Base-by-base conservation (phyloP, 2,329 filamentous ascomycete genomes). In the Colletotrichum endophyticum region DNA sequence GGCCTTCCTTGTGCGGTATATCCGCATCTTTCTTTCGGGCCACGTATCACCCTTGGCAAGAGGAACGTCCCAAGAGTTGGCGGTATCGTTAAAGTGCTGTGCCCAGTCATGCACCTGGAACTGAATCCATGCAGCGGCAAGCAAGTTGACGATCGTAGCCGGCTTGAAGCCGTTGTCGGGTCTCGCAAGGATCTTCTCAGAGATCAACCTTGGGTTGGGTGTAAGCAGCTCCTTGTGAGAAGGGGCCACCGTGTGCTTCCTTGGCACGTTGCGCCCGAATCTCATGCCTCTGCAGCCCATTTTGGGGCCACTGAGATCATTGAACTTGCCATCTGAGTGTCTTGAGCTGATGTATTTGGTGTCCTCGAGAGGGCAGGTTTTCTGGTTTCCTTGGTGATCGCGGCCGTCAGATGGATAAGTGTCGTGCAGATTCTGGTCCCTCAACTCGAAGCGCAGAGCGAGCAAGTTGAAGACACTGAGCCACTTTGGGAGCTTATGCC, bases 101-200 rank as follows among this genome's bases (percentile, higher is more conserved):
- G 84, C 83, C 86, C 86, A 87, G 73, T 87, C 86, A 71, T 88
- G 87, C 1, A 84, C 84, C 72, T 88, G 86, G 69, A 88, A 88
- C 77, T 89, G 87, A n/a, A 88, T 88, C 86, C 87, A 89, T 2
- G 87, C 87, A 16, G 87, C 87, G 4, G 87, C 87, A 8, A 89
- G 80, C 53, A 89, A 77, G 72, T 89, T 89, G 73, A 88, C 72
- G 2, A 82, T 86, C 0, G 86, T 88, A 1, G 87, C 87, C 5
- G 86, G 86, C 28, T 85, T 86, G 77, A 88, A 88, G 4, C 76
- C 69, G 11, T 75, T 77, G 5, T 80, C 81, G n/a, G 85, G 83
- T 11, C 87, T 81, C 25, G 82, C 83, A 82, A 89, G 82, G 70
- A 89, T 83, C 56, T 79, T 80, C 61, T 87, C 81, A 71, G 86